Base-by-base conservation (phyloP, 2,329 filamentous ascomycete genomes). In the Aureobasidium sp. region DNA sequence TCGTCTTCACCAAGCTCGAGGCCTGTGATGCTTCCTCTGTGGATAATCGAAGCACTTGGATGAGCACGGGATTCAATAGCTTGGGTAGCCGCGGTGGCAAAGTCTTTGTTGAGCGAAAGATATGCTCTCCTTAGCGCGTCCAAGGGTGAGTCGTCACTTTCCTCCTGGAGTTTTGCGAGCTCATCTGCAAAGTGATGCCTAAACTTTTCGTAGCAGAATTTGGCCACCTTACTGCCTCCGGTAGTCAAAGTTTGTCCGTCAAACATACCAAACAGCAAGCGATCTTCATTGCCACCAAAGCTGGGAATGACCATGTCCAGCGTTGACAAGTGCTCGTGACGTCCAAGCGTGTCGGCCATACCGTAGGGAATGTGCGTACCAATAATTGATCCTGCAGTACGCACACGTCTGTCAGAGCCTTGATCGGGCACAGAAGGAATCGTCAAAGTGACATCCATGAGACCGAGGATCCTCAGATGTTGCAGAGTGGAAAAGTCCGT, bases 361-460 rank as follows among this genome's bases (percentile, higher is more conserved):
- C 94, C 94, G 70, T 99, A 99, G 1, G 91, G 88, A 75, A 99
- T 84, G 17, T 70, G 68, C 36, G 90, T 88, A 1, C 93, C 93
- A 22, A 95, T 92, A 62, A 93, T 78, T 0, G 93, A 96, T n/a
- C 92, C 92, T 31, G 94, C 95, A n/a, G 94, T 97, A 70, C 94
- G 86, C 61, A 99, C 91, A 80, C 94, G 89, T 64, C 92, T 86
- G 73, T 99, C 93, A 73, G 97, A 92, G 65, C 88, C 96, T 73
- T 97, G 89, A 70, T 99, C 94, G 0, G 94, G 94, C 53, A 97
- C 92, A 51, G 88, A 95, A 3, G 91, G 90, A 51, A 93, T 91
- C 20, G 90, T 97, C 65, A 97, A 83, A 0, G 94, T 99, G 31
- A 99, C 94, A 77, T 99, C 94, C 92, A 99, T 99, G 69, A 99